Base-by-base conservation (phyloP, 2,329 filamentous ascomycete genomes). In the Colletotrichum shisoi region DNA sequence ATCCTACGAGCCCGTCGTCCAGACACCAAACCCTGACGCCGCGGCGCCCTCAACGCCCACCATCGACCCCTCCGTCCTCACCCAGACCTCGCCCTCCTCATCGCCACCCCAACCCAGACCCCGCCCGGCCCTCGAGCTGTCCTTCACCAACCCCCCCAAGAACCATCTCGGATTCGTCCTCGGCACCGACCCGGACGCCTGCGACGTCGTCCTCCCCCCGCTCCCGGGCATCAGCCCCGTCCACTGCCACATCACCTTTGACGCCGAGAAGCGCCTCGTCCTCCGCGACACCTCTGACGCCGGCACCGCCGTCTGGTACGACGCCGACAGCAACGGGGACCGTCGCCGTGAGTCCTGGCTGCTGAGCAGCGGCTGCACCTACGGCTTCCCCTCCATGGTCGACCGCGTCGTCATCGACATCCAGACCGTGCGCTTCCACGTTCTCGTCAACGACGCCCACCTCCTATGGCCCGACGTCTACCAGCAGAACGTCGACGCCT, bases 251-350 rank as follows among this genome's bases (percentile, higher is more conserved):
- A 44, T 81, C 60, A 74, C 76, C 70, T 81, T 81, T 57, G 79
- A 80, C 70, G 73, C 73, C 21, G 74, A 79, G 59, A 74, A 74
- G 17, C 72, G 79, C 34, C 75, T 81, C 44, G 72, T 79, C 4
- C 75, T 81, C 9, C 74, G 76, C 57, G 79, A 81, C 71, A 76
- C 76, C 51, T 80, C 79, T 2, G 73, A 73, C 42, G 40, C 57
- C 19, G 79, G 79, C 15, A 81, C 79, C 1, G 76, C 79, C 56
- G 78, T 81, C 37, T 81, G 79, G 79, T 80, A 79, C 71, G 78
- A 79, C 63, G 79, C 76, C 75, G 75, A 76, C 63, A 76, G 77
- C 70, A 76, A 72, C 59, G 79, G 79, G 40, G 77, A 80, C 66
- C 74, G 73, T 53, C 73, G 71, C 2, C 74, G 76, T 57, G 74